phyloP scores from a whole-genome alignment of 2,329 filamentous ascomycete genomes.

The Trichoderma hamatum region DNA sequence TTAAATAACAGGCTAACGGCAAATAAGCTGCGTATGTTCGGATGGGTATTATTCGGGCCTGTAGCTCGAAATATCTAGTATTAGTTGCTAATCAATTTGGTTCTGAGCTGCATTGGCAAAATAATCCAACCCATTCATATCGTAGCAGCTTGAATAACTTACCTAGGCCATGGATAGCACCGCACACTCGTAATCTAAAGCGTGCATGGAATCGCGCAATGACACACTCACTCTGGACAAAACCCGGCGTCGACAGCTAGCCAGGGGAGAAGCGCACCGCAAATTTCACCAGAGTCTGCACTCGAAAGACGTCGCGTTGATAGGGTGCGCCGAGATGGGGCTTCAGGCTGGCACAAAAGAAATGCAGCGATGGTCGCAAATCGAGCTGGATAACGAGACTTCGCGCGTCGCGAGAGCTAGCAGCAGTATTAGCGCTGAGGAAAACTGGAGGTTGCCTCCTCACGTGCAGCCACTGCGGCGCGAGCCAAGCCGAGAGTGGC shows the following conservation, averaged over 20 bases:
- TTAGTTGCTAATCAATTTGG: not conserved
- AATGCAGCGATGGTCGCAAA: slow-evolving; percentile 22
- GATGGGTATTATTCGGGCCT: not conserved
- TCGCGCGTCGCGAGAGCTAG: slow-evolving; percentile 26
- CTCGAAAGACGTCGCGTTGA: slow-evolving; percentile 8
- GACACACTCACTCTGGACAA: slow-evolving; percentile 10
- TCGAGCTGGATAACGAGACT: slow-evolving; percentile 19
- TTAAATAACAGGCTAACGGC: not conserved
- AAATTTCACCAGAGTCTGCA: not conserved
- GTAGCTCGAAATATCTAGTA: not conserved
- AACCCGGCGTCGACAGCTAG: slow-evolving; percentile 2
- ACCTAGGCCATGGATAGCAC: slow-evolving; percentile 8
- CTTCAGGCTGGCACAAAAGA: slow-evolving; percentile 1
- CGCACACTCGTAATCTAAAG: slow-evolving; percentile 11
- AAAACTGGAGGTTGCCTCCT: slow-evolving; percentile 20
- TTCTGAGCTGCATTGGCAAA: not conserved
- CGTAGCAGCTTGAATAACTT: not conserved
- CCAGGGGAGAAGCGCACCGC: not conserved
- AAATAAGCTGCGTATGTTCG: not conserved
- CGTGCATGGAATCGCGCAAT: slow-evolving; percentile 28
- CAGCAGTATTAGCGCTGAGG: slow-evolving; percentile 22
- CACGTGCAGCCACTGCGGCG: slow-evolving; percentile 26
- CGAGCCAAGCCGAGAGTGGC: slow-evolving; percentile 22
- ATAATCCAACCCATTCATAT: not conserved
- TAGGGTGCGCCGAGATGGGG: not conserved